Evolutionary conservation across 169 alveolate species (phyloP).

Genomic region (Fabrea salina): DNA sequence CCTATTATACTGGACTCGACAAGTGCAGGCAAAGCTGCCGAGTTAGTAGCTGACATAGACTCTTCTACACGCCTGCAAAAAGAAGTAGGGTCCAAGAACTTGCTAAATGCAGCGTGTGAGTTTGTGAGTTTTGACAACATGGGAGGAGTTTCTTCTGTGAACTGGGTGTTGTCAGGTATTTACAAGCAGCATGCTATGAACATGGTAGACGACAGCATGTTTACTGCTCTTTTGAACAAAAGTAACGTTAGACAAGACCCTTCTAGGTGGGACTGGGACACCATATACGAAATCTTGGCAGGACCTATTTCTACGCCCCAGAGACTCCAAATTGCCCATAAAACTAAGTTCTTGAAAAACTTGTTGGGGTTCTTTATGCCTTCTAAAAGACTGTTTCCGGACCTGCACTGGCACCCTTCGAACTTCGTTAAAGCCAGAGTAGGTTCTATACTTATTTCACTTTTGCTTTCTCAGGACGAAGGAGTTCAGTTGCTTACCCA

Average conservation of each 20-base stretch:
- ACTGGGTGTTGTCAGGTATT: background rate
- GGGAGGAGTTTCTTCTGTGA: background rate
- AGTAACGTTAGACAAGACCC: background rate
- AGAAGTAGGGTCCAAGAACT: background rate
- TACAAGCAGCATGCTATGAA: constrained; percentile 27
- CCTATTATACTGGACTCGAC: background rate
- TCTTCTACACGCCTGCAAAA: constrained; percentile 6
- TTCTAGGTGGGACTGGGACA: constrained; percentile 26
- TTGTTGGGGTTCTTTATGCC: constrained; percentile 28
- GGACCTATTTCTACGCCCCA: constrained; percentile 19
- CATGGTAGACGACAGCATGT: background rate
- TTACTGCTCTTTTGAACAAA: background rate
- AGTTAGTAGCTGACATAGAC: constrained; percentile 30
- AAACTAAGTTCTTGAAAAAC: background rate
- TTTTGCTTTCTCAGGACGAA: constrained; percentile 27
- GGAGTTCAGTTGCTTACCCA: background rate
- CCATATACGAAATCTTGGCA: constrained; percentile 8
- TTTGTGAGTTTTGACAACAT: constrained; percentile 2
- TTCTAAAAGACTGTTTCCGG: background rate
- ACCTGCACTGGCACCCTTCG: constrained; percentile 7
- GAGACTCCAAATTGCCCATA: background rate
- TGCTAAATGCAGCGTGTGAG: constrained; percentile 25
- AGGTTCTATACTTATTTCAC: background rate
- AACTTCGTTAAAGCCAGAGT: constrained; percentile 26
- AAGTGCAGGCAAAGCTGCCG: constrained; percentile 13